Base-by-base conservation (phyloP, 352 stramenopile genomes). In the Pythium phragmiticola region DNA sequence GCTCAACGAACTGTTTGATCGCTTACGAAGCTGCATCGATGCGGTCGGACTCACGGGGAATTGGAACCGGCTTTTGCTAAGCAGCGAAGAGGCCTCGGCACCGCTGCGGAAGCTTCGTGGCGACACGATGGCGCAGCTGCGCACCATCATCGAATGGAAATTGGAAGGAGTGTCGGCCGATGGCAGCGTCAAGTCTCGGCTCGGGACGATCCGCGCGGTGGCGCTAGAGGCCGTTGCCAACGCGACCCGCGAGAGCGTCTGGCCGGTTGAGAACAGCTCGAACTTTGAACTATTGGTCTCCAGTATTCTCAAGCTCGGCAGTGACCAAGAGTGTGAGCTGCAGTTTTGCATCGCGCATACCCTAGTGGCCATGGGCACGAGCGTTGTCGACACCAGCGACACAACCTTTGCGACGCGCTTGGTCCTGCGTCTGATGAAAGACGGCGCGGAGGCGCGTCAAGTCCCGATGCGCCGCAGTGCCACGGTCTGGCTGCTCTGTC, bases 401-500 rank as follows among this genome's bases (percentile, higher is more conserved):
- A 47, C 36, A 5, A 34, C 50, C 3, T 42, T 62, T 26, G 39
- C 72, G 7, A 61, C 69, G 11, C 39, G 53, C 7, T 77, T 88
- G 62, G 68, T 89, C 14, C 55, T 73, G 21, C 73, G 74, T 11
- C 53, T 89, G 2, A 33, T 88, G 39, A 34, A 50, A 3, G 66
- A 82, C 8, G 76, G 65, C 48, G 70, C 72, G 16, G 72, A 66
- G 16, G 82, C 77, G 52, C 74, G 74, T 39, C 75, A 83, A 33
- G 52, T 69, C 4, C 72, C 66, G 54, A 52, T 82, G 17, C 83
- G 81, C 49, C 76, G 81, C 19, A 91, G 76, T 39, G 66, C 79
- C 6, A 73, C 77, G 30, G 75, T 88, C 8, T 92, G 81, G 81
- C 61, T 94, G 43, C 57, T 92, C 19, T 88, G 81, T 56, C 80